Conservation (phyloP, 129 eudicot genomes). For the Escallonia herrerae region DNA sequence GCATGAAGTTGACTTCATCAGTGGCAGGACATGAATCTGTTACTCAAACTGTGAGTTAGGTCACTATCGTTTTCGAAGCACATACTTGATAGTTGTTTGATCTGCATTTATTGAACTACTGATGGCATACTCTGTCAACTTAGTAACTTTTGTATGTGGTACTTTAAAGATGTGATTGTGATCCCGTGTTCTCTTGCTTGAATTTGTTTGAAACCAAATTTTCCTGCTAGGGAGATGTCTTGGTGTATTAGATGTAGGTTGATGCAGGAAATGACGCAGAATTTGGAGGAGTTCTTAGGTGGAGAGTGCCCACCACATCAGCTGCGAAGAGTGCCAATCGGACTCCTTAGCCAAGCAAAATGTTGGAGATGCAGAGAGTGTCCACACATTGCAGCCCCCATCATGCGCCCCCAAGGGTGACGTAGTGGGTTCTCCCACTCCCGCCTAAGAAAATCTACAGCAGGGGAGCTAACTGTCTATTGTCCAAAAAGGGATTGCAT, state of each 20-base stretch:
- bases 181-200: neutral
- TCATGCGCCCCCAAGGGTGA: no score
- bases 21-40: conserved; percentile 29
- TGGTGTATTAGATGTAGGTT: neutral
- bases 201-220: neutral
- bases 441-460: no score
- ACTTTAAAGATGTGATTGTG: neutral
- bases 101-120: neutral
- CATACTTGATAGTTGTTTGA: neutral
- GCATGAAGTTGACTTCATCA: conserved; percentile 15
- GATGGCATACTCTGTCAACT: neutral
- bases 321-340: no score
- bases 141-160: neutral
- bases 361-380: no score
- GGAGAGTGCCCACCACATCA: no score
- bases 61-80: neutral
- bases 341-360: no score
- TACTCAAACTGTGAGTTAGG: conserved; percentile 45
- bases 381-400: no score
- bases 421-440: no score
- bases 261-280: no score
- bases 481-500: no score
- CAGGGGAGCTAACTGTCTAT: no score
- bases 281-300: no score
- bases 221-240: neutral